Evolutionary conservation across 371 early-diverging fungal genomes (phyloP).

Genomic region (Apophysomyces trapeziformis): DNA sequence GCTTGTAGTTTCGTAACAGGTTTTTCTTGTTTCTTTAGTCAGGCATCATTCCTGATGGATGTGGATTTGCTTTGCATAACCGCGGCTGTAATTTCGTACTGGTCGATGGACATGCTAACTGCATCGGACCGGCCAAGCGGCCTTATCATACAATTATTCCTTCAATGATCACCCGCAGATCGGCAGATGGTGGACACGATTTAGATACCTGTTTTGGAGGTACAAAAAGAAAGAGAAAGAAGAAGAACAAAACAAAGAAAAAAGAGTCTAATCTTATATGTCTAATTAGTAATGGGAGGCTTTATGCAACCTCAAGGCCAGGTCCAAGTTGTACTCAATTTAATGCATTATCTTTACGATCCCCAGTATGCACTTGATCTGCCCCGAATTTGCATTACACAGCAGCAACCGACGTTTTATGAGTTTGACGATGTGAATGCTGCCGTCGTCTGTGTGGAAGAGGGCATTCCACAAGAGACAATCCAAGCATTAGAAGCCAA

Average conservation of each 20-base stretch:
- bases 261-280: not conserved
- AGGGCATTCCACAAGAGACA: constrained; percentile 53
- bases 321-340: constrained; percentile 76
- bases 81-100: constrained; percentile 75
- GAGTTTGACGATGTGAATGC: constrained; percentile 36
- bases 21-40: constrained; percentile 25
- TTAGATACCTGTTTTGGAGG: constrained; percentile 60
- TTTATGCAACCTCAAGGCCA: constrained; percentile 89
- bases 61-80: constrained; percentile 79
- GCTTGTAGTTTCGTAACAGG: not conserved
- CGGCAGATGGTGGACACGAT: constrained; percentile 37
- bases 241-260: not conserved
- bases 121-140: constrained; percentile 75
- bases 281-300: constrained; percentile 50
- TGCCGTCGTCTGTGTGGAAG: constrained; percentile 65
- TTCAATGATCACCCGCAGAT: constrained; percentile 61
- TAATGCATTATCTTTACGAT: constrained; percentile 58
- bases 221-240: constrained; percentile 21
- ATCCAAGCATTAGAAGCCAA: constrained; percentile 49
- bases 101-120: constrained; percentile 67
- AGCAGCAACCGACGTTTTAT: constrained; percentile 35
- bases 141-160: constrained; percentile 89
- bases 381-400: constrained; percentile 69
- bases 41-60: constrained; percentile 59
- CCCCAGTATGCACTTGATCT: constrained; percentile 78